Evolutionary conservation across 1,284 basidiomycete species (phyloP), one percentile per base, ranked within the genome.

Genomic region (Pholiota adiposa): DNA sequence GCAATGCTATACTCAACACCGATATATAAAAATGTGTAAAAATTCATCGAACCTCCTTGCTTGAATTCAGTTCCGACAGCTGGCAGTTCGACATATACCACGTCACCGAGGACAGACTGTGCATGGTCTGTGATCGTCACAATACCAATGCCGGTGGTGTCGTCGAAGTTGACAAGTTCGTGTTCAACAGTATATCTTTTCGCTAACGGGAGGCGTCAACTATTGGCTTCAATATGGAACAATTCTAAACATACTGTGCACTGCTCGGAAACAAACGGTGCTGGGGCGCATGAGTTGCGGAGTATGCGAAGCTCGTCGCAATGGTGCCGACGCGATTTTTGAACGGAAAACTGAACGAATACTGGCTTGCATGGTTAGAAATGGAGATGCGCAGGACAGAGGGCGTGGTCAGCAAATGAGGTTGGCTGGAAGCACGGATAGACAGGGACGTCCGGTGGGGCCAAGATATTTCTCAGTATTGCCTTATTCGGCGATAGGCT

Each of bases 31-130:
- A 60, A 44, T 34, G 14, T 12, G 29, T 29, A 14, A 34, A 31
- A 54, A n/a, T n/a, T 23, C 12, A 36, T 73, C 88, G 65, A 65
- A 97, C 97, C 94, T 69, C 94, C 95, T 75, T 90, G 80, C 36
- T 76, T 73, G 59, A 98, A 82, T 65, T 86, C 77, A 2, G 83
- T 82, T 8, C 92, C 94, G n/a, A 83, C 73, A 12, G 75, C 68
- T 2, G 95, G 94, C 56, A 99, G 84, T 75, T 99, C 97, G 58
- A 99, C 95, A 77, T 95, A 99, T 51, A 99, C 97, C 59, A 99
- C 95, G 75, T 99, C 97, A 25, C 97, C 97, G 3, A 99, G 84
- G 53, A 90, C 89, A 59, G 89, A 86, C 75, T 98, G 96, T 3
- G 97, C 97, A 73, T 98, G 93, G 74, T 98, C 83, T 19, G 97